Evolutionary conservation across 495 filamentous ascomycete species (phyloP), one percentile per base, ranked within the genome.

Genomic region (Aspergillus taichungensis): DNA sequence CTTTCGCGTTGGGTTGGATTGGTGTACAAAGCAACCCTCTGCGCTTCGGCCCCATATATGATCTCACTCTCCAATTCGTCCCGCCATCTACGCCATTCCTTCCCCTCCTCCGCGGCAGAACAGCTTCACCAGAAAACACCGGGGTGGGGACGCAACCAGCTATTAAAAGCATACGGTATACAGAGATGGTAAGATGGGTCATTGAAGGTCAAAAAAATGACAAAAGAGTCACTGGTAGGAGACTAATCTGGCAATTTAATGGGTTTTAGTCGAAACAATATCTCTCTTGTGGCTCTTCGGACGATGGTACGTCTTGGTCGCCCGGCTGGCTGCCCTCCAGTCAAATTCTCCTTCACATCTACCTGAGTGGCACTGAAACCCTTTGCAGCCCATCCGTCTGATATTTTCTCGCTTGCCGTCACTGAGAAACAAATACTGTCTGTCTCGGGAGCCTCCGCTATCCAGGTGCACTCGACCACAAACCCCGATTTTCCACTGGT

Each of bases 211-310:
- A 24, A 24, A 24, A 2, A 24, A 37, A 36, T 28, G 18, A 18
- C 12, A 31, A 14, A 36, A 6, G n/a, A 1, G 6, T 11, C n/a
- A 11, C 18, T 24, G 18, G 18, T 24, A 24, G 18, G 18, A 24
- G 18, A 24, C 10, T 50, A 42, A 45, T 34, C 50, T 42, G 35
- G 37, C 47, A 44, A 48, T 30, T 28, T 46, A 42, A 41, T 36
- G 13, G 13, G 39, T 30, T 12, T 14, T 54, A 98, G 94, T 97
- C 92, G 43, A 95, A 95, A 70, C 94, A 96, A 85, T 97, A 95
- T 61, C 79, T 98, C 31, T 88, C 88, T 45, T 82, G 81, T 46
- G 87, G 94, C 68, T 89, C 89, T 9, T 76, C 92, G 59, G 87
- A 94, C 60, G 76, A 88, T 74, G 88, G 88, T 87, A 60, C 54